Evolutionary conservation across 1,284 basidiomycete species (phyloP).

Genomic region (Malassezia caprae): DNA sequence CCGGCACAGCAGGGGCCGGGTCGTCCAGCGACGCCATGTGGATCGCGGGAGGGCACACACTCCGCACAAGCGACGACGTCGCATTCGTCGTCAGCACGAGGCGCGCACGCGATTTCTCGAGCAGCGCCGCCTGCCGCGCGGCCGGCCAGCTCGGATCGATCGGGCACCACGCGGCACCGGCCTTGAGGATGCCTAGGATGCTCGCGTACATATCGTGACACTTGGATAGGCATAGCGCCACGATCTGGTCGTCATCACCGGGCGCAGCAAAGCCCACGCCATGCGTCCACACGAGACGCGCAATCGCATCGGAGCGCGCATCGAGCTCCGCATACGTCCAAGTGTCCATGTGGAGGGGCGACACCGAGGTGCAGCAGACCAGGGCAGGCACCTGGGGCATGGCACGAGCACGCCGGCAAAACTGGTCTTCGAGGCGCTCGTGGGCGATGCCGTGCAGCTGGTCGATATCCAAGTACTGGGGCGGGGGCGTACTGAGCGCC

Average conservation of each 20-base stretch:
- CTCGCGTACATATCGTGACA: conserved; percentile 36
- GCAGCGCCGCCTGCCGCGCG: conserved; percentile 40
- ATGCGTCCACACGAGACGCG: conserved; percentile 23
- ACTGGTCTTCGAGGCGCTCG: conserved; percentile 31
- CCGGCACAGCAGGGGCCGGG: neutral
- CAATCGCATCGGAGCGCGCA: conserved; percentile 26
- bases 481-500: conserved; percentile 12
- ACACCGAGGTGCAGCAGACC: conserved; percentile 31
- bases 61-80: conserved; percentile 16
- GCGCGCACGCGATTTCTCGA: conserved; percentile 37
- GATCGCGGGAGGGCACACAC: conserved; percentile 1
- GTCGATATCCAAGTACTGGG: conserved; percentile 18
- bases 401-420: conserved; percentile 24
- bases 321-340: conserved; percentile 38
- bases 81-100: conserved; percentile 22
- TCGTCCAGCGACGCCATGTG: neutral
- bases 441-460: conserved; percentile 22
- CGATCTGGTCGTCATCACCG: conserved; percentile 24
- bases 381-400: conserved; percentile 28
- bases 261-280: conserved; percentile 24
- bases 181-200: conserved; percentile 39
- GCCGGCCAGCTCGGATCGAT: conserved; percentile 48
- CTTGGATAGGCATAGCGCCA: conserved; percentile 40
- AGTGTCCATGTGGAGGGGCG: conserved; percentile 6
- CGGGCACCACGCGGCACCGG: conserved; percentile 49